Base-by-base conservation (phyloP, 2,329 filamentous ascomycete genomes). In the Beauveria pseudobassiana region DNA sequence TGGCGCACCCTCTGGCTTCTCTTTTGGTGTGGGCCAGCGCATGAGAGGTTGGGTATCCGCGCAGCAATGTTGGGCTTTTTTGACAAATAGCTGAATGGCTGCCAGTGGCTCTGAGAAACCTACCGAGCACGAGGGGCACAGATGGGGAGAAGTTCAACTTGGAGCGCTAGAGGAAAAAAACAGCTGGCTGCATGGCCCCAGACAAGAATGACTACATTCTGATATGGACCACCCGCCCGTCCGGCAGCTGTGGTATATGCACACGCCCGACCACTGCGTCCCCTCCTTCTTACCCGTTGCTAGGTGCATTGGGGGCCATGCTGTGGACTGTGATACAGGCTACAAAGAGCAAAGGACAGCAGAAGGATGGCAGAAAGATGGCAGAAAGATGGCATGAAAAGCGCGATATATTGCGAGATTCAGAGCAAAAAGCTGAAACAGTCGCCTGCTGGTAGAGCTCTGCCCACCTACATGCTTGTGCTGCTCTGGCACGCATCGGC, bases 11-110 rank as follows among this genome's bases (percentile, higher is more conserved):
- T 48, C 43, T 28, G 26, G 43, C 54, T 26, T 26, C 16, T 22
- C 6, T 24, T 24, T 24, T 51, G 38, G 56, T 51, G 56, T 52
- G 56, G 56, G 48, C 56, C 48, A 59, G 12, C 48, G 48, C 56
- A 59, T 59, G 45, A 22, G 38, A 52, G 34, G 49, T 59, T 59
- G 56, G 56, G 56, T 59, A 59, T 59, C 56, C 46, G 56, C 56
- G 56, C 56, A 59, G 56, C 22, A 58, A 58, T 38, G 45, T 46
- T 28, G 20, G 40, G 53, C 53, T 38, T 52, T 24, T 24, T 38
- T 22, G 51, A 18, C 43, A 20, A 50, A 58, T 16, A 24, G 18
- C 34, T 24, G 7, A 42, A n/a, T 20, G 42, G 18, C 34, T n/a
- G 26, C 26, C 26, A 24, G 4, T 5, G 14, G 14, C 20, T 26